Evolutionary conservation across 2,329 filamentous ascomycete species (phyloP).

Genomic region (Verticillium isaacii): DNA sequence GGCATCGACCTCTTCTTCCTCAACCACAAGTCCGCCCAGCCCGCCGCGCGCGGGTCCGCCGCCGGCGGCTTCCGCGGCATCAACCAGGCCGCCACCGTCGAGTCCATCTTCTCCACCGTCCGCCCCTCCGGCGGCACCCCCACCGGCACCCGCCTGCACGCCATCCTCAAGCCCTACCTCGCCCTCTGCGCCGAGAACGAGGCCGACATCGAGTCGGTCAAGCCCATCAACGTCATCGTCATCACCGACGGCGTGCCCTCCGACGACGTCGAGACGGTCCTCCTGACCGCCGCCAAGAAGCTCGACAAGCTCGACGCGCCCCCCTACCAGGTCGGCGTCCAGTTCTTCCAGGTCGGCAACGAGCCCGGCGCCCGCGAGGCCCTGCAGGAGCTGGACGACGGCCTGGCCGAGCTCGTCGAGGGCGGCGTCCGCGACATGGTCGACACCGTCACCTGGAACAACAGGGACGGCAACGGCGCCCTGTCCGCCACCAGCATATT

Average conservation of each 20-base stretch:
- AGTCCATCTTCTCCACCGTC: slow-evolving; percentile 65
- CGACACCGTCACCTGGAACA: slow-evolving; percentile 76
- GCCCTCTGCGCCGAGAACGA: slow-evolving; percentile 29
- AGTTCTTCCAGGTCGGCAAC: slow-evolving; percentile 91
- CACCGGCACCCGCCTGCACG: slow-evolving; percentile 65
- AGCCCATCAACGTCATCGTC: slow-evolving; percentile 86
- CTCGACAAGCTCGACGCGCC: slow-evolving; percentile 67
- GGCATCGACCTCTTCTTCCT: slow-evolving; percentile 92
- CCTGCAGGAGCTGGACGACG: slow-evolving; percentile 72
- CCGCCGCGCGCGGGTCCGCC: slow-evolving; percentile 27
- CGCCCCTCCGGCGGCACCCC: slow-evolving; percentile 64
- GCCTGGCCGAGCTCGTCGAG: slow-evolving; percentile 49
- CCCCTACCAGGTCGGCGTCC: slow-evolving; percentile 80
- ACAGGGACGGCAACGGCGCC: slow-evolving; percentile 30
- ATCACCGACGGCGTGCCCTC: slow-evolving; percentile 83
- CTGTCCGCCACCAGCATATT: slow-evolving; percentile 69
- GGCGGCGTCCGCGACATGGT: slow-evolving; percentile 76
- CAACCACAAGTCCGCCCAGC: slow-evolving; percentile 53
- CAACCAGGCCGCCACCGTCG: slow-evolving; percentile 50
- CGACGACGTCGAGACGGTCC: slow-evolving; percentile 70
- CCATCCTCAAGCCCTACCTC: slow-evolving; percentile 72
- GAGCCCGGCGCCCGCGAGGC: slow-evolving; percentile 61
- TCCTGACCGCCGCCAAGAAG: slow-evolving; percentile 62
- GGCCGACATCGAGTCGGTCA: slow-evolving; percentile 43
- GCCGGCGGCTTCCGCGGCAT: slow-evolving; percentile 62